A percentile compares a stretch with the other conserved stretches of the same genome.
Evolutionary conservation across 768 basidiomycete genomes (phyloP).

Genomic region (Boletus reticulatus): DNA sequence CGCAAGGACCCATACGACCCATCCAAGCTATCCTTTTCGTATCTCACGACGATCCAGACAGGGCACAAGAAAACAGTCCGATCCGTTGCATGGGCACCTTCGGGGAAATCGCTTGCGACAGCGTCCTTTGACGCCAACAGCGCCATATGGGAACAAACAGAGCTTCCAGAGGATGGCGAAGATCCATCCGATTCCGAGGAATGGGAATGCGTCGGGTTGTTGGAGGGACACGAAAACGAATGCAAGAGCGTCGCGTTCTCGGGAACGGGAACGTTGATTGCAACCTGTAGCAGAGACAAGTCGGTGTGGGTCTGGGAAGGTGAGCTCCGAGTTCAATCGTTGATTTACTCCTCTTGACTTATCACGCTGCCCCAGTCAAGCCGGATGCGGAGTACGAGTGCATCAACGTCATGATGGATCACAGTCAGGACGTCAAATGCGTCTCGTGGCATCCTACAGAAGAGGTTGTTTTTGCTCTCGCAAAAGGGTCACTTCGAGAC

Average conservation of each 20-base stretch:
- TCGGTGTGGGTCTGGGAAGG: conserved; percentile 99
- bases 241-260: conserved; percentile 92
- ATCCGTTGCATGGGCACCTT: conserved; percentile 65
- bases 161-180: conserved; percentile 35
- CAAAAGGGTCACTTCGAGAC: neutral
- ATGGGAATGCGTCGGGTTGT: conserved; percentile 84
- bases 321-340: conserved; percentile 28
- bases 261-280: conserved; percentile 71
- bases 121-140: conserved; percentile 94
- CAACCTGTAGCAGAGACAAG: conserved; percentile 94
- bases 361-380: conserved; percentile 50
- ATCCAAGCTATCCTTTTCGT: conserved; percentile 38
- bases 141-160: conserved; percentile 82
- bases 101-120: conserved; percentile 67
- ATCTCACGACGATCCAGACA: conserved; percentile 68
- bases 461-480: conserved; percentile 54
- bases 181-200: conserved; percentile 42
- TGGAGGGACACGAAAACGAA: conserved; percentile 95
- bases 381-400: conserved; percentile 95
- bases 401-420: conserved; percentile 94
- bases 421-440: conserved; percentile 93
- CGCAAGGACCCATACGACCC: conserved; percentile 22
- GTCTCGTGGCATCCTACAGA: conserved; percentile 94
- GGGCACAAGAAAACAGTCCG: conserved; percentile 89
- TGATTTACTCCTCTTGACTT: neutral